Conservation (phyloP, 2,329 filamentous ascomycete species). For the Zasmidium cellare region DNA sequence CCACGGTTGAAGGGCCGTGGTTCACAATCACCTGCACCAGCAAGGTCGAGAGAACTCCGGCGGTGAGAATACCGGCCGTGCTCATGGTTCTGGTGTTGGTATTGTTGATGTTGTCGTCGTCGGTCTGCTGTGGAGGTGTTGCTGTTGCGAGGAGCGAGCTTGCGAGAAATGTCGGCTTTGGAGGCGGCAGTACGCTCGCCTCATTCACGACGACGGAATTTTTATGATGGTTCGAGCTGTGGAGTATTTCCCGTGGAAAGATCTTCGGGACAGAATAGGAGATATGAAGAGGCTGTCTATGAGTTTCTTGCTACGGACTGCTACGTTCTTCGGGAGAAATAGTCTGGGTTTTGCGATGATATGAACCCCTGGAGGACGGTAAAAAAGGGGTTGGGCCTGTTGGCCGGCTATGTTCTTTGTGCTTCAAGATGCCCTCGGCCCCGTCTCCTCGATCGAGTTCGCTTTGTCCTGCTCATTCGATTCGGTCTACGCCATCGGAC, state of each 20-base stretch:
- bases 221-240: not conserved
- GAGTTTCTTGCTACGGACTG: not conserved
- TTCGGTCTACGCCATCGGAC: too few species aligned
- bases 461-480: too few species aligned
- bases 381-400: too few species aligned
- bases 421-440: too few species aligned
- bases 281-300: not conserved
- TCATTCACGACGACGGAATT: not conserved
- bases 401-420: too few species aligned
- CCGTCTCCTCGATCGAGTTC: too few species aligned
- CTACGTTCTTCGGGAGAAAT: not conserved
- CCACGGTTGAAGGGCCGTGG: not conserved
- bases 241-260: not conserved
- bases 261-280: not conserved
- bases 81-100: not conserved
- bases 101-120: not conserved
- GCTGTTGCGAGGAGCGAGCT: not conserved
- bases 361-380: too few species aligned
- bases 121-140: not conserved
- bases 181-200: not conserved
- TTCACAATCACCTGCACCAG: not conserved
- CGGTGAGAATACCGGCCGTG: not conserved
- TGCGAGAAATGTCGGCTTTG: not conserved
- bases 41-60: not conserved
- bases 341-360: too few species aligned